Evolutionary conservation across 2,329 filamentous ascomycete species (phyloP), one percentile per base, ranked within the genome.

Genomic region (Madurella fahalii): DNA sequence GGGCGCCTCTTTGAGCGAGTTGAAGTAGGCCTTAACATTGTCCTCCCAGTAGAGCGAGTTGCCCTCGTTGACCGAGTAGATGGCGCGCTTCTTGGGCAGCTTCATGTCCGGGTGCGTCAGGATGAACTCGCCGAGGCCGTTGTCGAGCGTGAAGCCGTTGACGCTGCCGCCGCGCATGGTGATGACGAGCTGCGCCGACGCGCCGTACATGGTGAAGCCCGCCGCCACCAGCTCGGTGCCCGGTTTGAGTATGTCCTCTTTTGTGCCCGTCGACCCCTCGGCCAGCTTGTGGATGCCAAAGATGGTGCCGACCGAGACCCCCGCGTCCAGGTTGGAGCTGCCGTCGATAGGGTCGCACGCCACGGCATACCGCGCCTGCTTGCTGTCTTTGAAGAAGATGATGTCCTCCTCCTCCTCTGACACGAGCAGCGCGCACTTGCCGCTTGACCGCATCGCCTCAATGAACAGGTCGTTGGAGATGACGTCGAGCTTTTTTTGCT

Each of bases 131-230:
- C 94, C 94, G 47, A 99, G 84, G 16, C 91, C 89, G 72, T 89
- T 95, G 77, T 99, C 94, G 67, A 99, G 85, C 25, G 94, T 99
- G 80, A 99, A 99, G 67, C 94, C 94, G 74, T 97, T 96, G 74
- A 99, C 94, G 58, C 76, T 82, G 61, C 92, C 89, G 63, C 86
- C 90, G 74, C 87, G 89, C 91, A 97, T 96, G 64, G 94, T 99
- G 69, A 99, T 88, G 67, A 99, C 94, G 44, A 99, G 81, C 77
- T 97, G 93, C 4, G 94, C 86, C 2, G 92, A 96, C 64, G 94
- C 94, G 68, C 94, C 94, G 75, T 99, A 99, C 94, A 99, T 99
- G 74, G 94, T 99, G 81, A 99, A 99, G n/a, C 94, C 94, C 18
- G 90, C 86, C 37, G 94, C 93, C 17, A 97, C 83, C 62, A 97